Base-by-base conservation (phyloP, 2,329 filamentous ascomycete species). In the Plenodomus biglobosus region DNA sequence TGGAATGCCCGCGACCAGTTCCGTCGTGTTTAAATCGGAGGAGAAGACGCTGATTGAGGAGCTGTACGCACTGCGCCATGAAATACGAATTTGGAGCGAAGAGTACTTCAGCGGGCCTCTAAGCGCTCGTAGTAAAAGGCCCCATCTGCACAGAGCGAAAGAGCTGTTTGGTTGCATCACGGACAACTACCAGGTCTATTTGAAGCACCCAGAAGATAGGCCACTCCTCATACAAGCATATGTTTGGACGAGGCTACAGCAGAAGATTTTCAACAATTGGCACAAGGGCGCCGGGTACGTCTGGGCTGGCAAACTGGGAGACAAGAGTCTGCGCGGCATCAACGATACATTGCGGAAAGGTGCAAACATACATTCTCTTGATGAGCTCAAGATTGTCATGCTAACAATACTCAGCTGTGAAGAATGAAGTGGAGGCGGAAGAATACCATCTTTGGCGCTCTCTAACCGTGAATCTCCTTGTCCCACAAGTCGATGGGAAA, bases 281-380 rank as follows among this genome's bases (percentile, higher is more conserved):
- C 48, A 62, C 30, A 69, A 67, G 35, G 69, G 68, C 17, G 66
- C 65, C 44, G 69, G 69, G 24, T 72, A 72, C 44, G 55, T 70
- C 8, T 72, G 69, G 69, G 69, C 69, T 1, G 69, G 67, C 22
- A 69, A 66, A 42, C 55, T 71, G n/a, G 69, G 69, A 18, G 68
- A 72, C 50, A 60, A 64, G 40, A 69, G 69, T 20, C 54, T 72
- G 8, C 65, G 69, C 2, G 61, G 64, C 8, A 56, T 72, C 43
- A 71, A 72, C 42, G 69, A 72, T 42, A 69, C 65, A 2, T 52
- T 72, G 36, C 59, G 69, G 17, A 69, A 70, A 62, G 66, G 67
- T 67, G 59, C 32, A 42, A 40, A 46, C 38, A 47, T 38, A 34
- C 32, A 15, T 15, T 11, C 11, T 15, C 15, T 32, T 18, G 6